These are phyloP conservation scores for Talinum fruticosum DNA, from an alignment of 148 eudicot genomes.

Conservation along the genomic window DNA sequence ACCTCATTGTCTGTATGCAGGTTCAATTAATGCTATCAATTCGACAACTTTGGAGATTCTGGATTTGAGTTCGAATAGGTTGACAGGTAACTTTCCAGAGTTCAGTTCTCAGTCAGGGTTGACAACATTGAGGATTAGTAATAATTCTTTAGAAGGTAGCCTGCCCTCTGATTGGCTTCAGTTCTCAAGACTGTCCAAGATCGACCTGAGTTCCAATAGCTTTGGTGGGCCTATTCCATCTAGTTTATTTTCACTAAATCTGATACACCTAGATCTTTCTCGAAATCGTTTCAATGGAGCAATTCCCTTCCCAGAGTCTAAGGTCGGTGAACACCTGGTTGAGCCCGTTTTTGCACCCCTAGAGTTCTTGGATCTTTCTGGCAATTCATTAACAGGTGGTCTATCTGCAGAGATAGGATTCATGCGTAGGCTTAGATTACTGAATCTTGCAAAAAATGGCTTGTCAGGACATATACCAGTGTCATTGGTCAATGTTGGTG, in stretches of 20 bases:
- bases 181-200: constrained; percentile 39
- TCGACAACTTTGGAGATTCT: constrained; percentile 79
- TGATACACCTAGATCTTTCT: constrained; percentile 68
- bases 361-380: constrained; percentile 83
- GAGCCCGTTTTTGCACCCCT: constrained; percentile 58
- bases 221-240: constrained; percentile 74
- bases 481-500: constrained; percentile 54
- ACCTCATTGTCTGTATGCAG: constrained; percentile 38
- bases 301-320: constrained; percentile 63
- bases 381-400: constrained; percentile 54
- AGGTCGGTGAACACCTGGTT: constrained; percentile 45
- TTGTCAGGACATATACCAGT: constrained; percentile 69
- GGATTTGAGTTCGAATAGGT: constrained; percentile 76
- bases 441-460: constrained; percentile 69
- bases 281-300: constrained; percentile 60
- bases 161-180: constrained; percentile 50
- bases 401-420: constrained; percentile 56
- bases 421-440: constrained; percentile 53
- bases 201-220: constrained; percentile 76
- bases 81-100: constrained; percentile 67
- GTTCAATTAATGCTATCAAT: constrained; percentile 64
- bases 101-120: constrained; percentile 54
- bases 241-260: constrained; percentile 54
- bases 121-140: constrained; percentile 53
- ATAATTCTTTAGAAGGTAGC: constrained; percentile 63